Evolutionary conservation across 1,139 yeast genomes (phyloP), one percentile per base, ranked within the genome.

Genomic region (Pichia sp.): DNA sequence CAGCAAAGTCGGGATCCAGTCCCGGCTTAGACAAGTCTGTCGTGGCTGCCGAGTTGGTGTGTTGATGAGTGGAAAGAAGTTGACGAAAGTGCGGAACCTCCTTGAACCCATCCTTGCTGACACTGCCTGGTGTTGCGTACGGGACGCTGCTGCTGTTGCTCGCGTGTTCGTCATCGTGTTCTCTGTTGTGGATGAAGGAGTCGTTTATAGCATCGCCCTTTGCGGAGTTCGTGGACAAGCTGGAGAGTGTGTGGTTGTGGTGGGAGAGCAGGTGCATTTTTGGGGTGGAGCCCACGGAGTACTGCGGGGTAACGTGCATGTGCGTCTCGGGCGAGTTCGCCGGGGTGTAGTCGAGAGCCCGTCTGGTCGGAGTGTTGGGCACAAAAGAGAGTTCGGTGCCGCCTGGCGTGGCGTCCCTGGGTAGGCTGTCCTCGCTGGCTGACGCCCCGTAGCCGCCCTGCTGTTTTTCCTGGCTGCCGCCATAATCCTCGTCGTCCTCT

Each of bases 351-450:
- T 58, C 56, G 1, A 53, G 4, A 4, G 16, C 7, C 3, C 49
- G 47, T 40, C 29, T 51, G 10, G 61, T 59, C 30, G 61, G 61
- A 0, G 61, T 59, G 23, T 49, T 46, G 8, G 57, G 59, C 8
- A 43, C 30, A 36, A 52, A 50, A 5, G 49, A 40, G 5, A 41
- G 29, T 13, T 49, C 52, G 4, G n/a, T 36, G 32, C 38, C 31
- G 10, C 42, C 36, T 5, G 32, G 34, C 7, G 45, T 26, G n/a
- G 41, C n/a, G 16, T 36, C n/a, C n/a, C 8, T 36, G 41, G n/a
- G n/a, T 23, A 23, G 26, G 26, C 26, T 36, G 13, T 36, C 41
- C 16, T 36, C 16, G 16, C 41, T 36, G 41, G 16, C n/a, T 29
- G 38, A 30, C 16, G 29, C 49, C n/a, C 26, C 30, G 15, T 43